Evolutionary conservation across 2,329 filamentous ascomycete genomes (phyloP), one percentile per base, ranked within the genome.

Genomic region (Metarhizium album): DNA sequence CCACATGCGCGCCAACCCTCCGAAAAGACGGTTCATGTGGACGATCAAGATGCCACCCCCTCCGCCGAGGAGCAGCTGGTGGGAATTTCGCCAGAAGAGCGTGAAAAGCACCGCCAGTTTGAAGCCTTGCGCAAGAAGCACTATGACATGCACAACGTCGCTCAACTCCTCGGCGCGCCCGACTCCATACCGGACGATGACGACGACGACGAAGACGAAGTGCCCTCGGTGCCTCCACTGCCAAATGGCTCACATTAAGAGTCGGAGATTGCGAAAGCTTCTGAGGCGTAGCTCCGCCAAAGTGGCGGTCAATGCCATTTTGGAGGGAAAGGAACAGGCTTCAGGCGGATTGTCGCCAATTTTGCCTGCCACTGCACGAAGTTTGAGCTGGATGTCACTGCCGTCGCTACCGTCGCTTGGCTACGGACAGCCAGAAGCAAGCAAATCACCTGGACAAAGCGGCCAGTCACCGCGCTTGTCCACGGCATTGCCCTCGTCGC

Each of bases 111-210:
- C 69, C 81, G 79, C 64, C 82, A 86, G 65, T 98, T 98, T 67
- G 90, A 96, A 72, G 77, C 87, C 71, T 78, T 89, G 74, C 81
- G 93, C 63, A 96, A 93, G 82, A 91, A 84, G 74, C 93, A 98
- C 70, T 98, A 98, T 70, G 93, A 98, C 76, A 98, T 98, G 93
- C 89, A 82, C 71, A 86, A 93, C 63, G 90, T 96, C 52, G 95
- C 93, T 62, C 80, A 84, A 62, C 71, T 97, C 49, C 79, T 98
- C 57, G 90, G 89, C 14, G 84, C 88, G 61, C 82, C 84, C 3
- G 83, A 86, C 62, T 73, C 79, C 3, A 60, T 85, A 45, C 79
- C 82, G 46, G 80, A 80, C 42, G 81, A 82, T 43, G 79, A 81
- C 14, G 77, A 67, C 4, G 64, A 62, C 7, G 64, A 61, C 8